Evolutionary conservation across 1,284 basidiomycete genomes (phyloP).

Genomic region (Paramarasmius palmivorus): DNA sequence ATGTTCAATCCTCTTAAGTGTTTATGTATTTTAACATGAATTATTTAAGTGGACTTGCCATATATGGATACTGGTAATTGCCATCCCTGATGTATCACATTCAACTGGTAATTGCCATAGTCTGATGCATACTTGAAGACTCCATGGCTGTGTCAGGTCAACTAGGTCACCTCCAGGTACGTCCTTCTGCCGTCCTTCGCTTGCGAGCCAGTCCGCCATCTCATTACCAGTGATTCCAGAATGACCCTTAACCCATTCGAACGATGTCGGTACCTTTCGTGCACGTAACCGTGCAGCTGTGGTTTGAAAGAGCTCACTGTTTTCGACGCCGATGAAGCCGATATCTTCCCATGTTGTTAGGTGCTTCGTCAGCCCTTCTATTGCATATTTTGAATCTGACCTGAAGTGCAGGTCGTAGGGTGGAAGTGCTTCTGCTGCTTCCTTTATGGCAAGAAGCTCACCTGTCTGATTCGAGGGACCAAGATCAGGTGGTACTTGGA

Average conservation of each 20-base stretch:
- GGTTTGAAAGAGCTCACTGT: conserved; percentile 7
- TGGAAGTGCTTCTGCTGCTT: conserved; percentile 8
- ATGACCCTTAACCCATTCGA: conserved; percentile 21
- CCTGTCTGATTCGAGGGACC: conserved; percentile 24
- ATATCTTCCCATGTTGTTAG: conserved; percentile 19
- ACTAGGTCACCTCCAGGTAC: not conserved
- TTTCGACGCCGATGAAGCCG: conserved; percentile 16
- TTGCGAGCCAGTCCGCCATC: conserved; percentile 16
- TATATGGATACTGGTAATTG: no score
- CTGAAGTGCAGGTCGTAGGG: conserved; percentile 9
- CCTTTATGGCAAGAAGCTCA: conserved; percentile 19
- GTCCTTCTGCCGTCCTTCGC: conserved; percentile 1
- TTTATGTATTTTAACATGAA: no score
- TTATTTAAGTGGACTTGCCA: no score
- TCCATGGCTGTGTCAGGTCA: no score
- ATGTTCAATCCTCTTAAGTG: no score
- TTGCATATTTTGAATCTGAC: conserved; percentile 22
- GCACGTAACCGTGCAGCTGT: conserved; percentile 8
- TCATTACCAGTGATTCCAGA: conserved; percentile 16
- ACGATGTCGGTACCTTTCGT: conserved; percentile 11
- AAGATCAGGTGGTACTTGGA: conserved; percentile 15
- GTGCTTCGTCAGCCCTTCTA: conserved; percentile 19
- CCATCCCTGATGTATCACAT: no score
- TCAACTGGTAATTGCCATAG: no score
- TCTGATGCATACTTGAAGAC: no score